These are phyloP conservation scores for Lindgomyces ingoldianus DNA, from an alignment of 495 filamentous ascomycete species.

Conservation along the genomic window DNA sequence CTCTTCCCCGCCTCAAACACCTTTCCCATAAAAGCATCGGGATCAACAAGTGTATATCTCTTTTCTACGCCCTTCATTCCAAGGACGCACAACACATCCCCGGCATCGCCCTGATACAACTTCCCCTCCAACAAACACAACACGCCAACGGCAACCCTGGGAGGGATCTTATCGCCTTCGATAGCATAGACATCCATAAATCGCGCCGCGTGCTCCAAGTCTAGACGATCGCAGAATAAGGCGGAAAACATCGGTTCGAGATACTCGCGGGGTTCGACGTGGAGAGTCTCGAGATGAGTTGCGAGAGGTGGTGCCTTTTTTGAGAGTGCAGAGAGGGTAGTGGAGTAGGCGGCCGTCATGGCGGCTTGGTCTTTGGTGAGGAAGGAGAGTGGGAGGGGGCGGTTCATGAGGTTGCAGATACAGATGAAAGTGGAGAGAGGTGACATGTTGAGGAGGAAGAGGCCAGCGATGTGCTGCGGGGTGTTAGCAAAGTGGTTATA, in stretches of 20 bases:
- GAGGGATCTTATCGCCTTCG: slow-evolving; percentile 80
- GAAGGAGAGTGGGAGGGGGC: slow-evolving; percentile 84
- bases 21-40: slow-evolving; percentile 68
- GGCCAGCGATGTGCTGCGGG: slow-evolving; percentile 72
- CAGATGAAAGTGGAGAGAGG: slow-evolving; percentile 73
- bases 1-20: slow-evolving; percentile 70
- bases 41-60: slow-evolving; percentile 49
- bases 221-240: slow-evolving; percentile 58
- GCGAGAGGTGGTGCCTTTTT: slow-evolving; percentile 63
- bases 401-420: slow-evolving; percentile 87
- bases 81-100: slow-evolving; percentile 56
- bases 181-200: slow-evolving; percentile 96
- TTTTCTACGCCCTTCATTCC: slow-evolving; percentile 44
- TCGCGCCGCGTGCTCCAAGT: slow-evolving; percentile 73
- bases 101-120: slow-evolving; percentile 56
- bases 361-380: slow-evolving; percentile 73
- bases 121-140: slow-evolving; percentile 63
- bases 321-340: slow-evolving; percentile 68
- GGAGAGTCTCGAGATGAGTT: slow-evolving; percentile 59
- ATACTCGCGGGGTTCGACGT: slow-evolving; percentile 53
- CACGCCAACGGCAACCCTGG: slow-evolving; percentile 75
- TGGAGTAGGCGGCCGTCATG: slow-evolving; percentile 68
- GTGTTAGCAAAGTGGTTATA: background rate
- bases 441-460: slow-evolving; percentile 82
- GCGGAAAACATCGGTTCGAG: slow-evolving; percentile 62